Conservation (phyloP, 1,284 basidiomycete genomes). For the Leccinum pallidistipes region DNA sequence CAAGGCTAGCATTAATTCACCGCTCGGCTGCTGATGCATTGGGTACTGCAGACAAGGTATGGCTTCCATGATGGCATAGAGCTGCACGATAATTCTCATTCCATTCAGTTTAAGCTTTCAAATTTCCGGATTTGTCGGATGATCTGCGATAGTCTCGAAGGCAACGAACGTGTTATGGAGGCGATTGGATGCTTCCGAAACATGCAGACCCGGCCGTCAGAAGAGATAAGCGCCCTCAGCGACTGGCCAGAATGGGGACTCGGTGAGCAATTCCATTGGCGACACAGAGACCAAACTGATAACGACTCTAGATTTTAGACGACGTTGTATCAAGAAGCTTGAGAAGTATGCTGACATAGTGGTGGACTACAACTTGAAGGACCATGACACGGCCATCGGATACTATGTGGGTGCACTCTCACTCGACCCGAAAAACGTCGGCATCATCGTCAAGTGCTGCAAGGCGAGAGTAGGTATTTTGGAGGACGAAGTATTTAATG, state of each 20-base stretch:
- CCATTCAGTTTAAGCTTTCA: not conserved
- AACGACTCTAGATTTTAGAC: not conserved
- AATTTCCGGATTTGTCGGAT: not conserved
- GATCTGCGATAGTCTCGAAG: not conserved
- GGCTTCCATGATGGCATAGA: not conserved
- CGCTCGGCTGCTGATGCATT: not conserved
- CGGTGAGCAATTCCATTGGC: not conserved
- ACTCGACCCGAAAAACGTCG: not conserved
- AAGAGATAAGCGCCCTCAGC: not conserved
- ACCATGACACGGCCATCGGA: not conserved
- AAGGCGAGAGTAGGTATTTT: not conserved
- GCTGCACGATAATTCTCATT: not conserved
- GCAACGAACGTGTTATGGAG: not conserved
- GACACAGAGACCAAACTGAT: too few species aligned
- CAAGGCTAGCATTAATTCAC: not conserved
- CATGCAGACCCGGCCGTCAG: not conserved
- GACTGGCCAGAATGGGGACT: not conserved
- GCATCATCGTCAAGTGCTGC: not conserved
- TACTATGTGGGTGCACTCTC: not conserved
- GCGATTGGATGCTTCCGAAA: not conserved
- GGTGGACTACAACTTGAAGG: not conserved
- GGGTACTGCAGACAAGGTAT: not conserved
- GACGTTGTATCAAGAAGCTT: not conserved
- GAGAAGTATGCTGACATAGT: not conserved
- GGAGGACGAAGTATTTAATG: not conserved